Base-by-base conservation (phyloP, 257 asterid species). In the Ehretia macrophylla region DNA sequence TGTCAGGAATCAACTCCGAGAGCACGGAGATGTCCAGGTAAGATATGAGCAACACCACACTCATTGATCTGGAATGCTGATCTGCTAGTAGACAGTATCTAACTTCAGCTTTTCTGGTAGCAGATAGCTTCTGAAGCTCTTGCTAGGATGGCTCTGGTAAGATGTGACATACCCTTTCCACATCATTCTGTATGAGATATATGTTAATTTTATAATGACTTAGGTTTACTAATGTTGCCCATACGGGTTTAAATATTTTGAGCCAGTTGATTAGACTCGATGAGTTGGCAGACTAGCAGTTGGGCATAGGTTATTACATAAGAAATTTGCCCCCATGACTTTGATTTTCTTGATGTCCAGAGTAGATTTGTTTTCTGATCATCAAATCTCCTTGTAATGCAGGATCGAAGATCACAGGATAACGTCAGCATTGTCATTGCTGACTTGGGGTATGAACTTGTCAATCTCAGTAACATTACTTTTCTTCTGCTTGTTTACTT, bases 121-220 rank as follows among this genome's bases (percentile, higher is more conserved):
- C 93, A 91, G 96, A 72, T 69, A 80, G 97, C 99, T 18, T 84
- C 85, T 38, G 99, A 88, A 75, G 93, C 93, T 54, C 95, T 88
- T 57, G 95, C 93, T 6, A 80, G 79, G 58, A 68, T 66, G 77
- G 97, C 97, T 56, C 78, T 92, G 95, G 96, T 90, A 85, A 71
- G 65, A n/a, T n/a, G n/a, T n/a, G n/a, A 27, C 62, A 68, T 5
- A 11, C 56, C 13, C 17, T 21, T 22, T 52, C 10, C 20, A 55
- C 17, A 13, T 5, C 27, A 17, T 48, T 37, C 22, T 38, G 37
- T 22, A 13, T 42, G 11, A n/a, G n/a, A n/a, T n/a, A n/a, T n/a
- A n/a, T n/a, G n/a, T n/a, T n/a, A n/a, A n/a, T n/a, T n/a, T n/a
- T n/a, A n/a, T n/a, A n/a, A n/a, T n/a, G n/a, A n/a, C n/a, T n/a